phyloP scores from a whole-genome alignment of 768 basidiomycete species.

The Kwoniella bestiolae region DNA sequence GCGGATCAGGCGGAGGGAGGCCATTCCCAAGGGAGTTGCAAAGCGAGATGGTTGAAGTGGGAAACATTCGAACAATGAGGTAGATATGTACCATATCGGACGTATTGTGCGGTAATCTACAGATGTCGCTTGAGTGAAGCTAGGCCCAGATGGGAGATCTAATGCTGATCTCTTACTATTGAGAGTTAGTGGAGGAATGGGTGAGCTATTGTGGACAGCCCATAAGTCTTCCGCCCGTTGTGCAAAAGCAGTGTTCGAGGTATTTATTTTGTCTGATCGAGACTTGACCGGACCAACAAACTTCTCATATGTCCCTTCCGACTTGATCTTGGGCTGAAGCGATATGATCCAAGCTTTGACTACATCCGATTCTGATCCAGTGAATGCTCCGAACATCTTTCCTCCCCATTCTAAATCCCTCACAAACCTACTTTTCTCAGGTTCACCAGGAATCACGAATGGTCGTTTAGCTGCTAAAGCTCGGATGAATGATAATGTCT shows the following conservation, averaged over 20 bases:
- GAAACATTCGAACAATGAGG: conserved; percentile 47
- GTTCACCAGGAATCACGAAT: conserved; percentile 41
- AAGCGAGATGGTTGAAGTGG: conserved; percentile 42
- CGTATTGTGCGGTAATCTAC: not conserved
- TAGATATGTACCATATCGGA: conserved; percentile 38
- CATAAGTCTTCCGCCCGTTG: not conserved
- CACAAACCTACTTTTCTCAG: conserved; percentile 35
- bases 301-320: conserved; percentile 7
- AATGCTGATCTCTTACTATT: too few species aligned
- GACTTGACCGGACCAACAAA: not conserved
- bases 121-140: not conserved
- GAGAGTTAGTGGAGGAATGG: not conserved
- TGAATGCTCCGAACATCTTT: conserved; percentile 54
- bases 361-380: conserved; percentile 33
- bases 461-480: conserved; percentile 36
- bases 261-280: not conserved
- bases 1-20: conserved; percentile 37
- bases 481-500: conserved; percentile 38
- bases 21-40: conserved; percentile 37
- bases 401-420: conserved; percentile 51
- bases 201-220: not conserved
- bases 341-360: conserved; percentile 39
- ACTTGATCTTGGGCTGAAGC: conserved; percentile 11
- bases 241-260: not conserved
- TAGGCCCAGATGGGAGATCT: too few species aligned